A percentile compares a stretch with the other conserved stretches of the same genome.
Conservation (phyloP, 495 filamentous ascomycete genomes). For the Penicillium ucsense region DNA sequence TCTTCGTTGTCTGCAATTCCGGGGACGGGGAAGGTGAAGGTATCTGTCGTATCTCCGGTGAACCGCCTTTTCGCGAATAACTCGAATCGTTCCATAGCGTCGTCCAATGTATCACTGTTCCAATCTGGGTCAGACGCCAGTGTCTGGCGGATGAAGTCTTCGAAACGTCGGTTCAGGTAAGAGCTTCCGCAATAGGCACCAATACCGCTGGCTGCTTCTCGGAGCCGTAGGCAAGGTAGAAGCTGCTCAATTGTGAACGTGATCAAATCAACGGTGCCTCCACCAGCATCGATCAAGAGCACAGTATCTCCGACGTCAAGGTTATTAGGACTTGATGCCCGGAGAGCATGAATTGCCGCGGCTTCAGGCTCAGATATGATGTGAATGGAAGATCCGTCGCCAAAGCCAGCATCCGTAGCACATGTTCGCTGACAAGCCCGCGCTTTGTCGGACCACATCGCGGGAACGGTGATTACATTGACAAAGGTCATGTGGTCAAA, state of each 20-base stretch:
- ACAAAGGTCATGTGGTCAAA: conserved; percentile 52
- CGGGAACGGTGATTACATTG: conserved; percentile 53
- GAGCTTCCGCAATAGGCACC: conserved; percentile 60
- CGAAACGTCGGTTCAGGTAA: conserved; percentile 61
- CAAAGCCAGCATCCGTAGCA: conserved; percentile 61
- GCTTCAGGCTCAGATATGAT: conserved; percentile 71
- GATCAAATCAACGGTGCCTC: conserved; percentile 69
- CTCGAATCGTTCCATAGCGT: conserved; percentile 15
- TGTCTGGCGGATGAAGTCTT: conserved; percentile 50
- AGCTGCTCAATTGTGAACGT: conserved; percentile 28
- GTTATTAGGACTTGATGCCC: conserved; percentile 55
- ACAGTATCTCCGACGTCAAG: conserved; percentile 56
- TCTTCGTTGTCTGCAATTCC: neutral
- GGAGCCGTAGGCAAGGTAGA: conserved; percentile 37
- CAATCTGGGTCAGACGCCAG: conserved; percentile 25
- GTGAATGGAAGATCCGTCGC: conserved; percentile 45
- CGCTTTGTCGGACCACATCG: conserved; percentile 68
- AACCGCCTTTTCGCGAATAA: conserved; percentile 13
- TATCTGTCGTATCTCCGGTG: neutral
- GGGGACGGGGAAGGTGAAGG: neutral
- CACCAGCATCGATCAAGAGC: conserved; percentile 66
- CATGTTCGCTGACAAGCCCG: conserved; percentile 56
- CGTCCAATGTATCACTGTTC: conserved; percentile 11
- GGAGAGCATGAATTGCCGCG: conserved; percentile 63
- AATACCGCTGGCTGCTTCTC: conserved; percentile 53